A percentile compares a stretch with the other conserved stretches of the same genome.
Evolutionary conservation across 116 monocot genomes (phyloP).

Genomic region (Phalaenopsis hybrid): DNA sequence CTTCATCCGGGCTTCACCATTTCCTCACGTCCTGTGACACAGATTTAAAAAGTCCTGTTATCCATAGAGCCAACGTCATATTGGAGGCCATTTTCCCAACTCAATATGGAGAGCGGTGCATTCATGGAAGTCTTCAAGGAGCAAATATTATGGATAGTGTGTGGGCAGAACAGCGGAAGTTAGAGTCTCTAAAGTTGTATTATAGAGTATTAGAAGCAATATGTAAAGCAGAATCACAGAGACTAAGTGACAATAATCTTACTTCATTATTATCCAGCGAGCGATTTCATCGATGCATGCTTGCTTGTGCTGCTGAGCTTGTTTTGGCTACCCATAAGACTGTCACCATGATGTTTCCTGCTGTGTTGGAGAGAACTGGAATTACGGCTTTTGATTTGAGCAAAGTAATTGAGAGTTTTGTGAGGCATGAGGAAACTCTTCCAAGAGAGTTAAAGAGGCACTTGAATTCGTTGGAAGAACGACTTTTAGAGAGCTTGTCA

Average conservation of each 20-base stretch:
- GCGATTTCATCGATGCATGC: slow-evolving; percentile 91
- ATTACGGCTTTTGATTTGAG: slow-evolving; percentile 98
- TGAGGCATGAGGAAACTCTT: slow-evolving; percentile 92
- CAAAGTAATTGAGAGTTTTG: slow-evolving; percentile 90
- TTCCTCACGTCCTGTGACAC: slow-evolving; percentile 65
- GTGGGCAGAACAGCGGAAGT: slow-evolving; percentile 86
- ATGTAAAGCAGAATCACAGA: slow-evolving; percentile 72
- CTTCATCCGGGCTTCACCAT: slow-evolving; percentile 56
- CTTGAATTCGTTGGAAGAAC: slow-evolving; percentile 88
- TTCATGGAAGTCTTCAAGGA: slow-evolving; percentile 47
- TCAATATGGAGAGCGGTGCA: slow-evolving; percentile 41
- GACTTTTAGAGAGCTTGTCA: slow-evolving; percentile 81
- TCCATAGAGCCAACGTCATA: slow-evolving; percentile 54
- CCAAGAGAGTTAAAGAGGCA: slow-evolving; percentile 96
- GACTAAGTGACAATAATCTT: slow-evolving; percentile 58
- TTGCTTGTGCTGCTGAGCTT: slow-evolving; percentile 92
- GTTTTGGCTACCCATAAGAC: slow-evolving; percentile 96
- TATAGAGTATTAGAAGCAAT: slow-evolving; percentile 86
- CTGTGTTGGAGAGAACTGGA: slow-evolving; percentile 78
- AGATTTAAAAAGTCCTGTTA: slow-evolving; percentile 45
- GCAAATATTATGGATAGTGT: slow-evolving; percentile 58
- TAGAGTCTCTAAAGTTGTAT: slow-evolving; percentile 84
- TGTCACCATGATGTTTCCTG: slow-evolving; percentile 90
- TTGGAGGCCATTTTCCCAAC: slow-evolving; percentile 87
- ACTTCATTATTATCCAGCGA: slow-evolving; percentile 73